phyloP scores from a whole-genome alignment of 495 filamentous ascomycete genomes.

The Aspergillus incahuasiensis region DNA sequence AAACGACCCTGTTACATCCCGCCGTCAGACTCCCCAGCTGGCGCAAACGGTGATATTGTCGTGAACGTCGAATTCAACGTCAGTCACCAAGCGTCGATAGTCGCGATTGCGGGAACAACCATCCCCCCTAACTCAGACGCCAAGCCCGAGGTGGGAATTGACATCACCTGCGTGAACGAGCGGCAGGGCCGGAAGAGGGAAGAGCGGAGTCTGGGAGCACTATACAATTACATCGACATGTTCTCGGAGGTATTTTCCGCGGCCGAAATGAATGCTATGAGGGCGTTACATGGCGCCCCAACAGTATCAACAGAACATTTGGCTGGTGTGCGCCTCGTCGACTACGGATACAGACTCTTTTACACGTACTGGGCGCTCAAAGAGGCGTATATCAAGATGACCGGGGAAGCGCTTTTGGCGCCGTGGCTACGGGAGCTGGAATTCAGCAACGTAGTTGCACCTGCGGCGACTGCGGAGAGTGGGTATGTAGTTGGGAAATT shows the following conservation, averaged over 20 bases:
- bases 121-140: not conserved
- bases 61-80: constrained; percentile 71
- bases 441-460: constrained; percentile 60
- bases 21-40: not conserved
- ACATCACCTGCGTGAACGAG: constrained; percentile 74
- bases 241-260: constrained; percentile 73
- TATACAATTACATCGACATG: constrained; percentile 66
- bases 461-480: constrained; percentile 36
- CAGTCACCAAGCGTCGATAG: constrained; percentile 78
- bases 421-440: constrained; percentile 68
- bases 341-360: constrained; percentile 66
- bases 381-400: constrained; percentile 92
- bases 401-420: constrained; percentile 80
- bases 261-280: constrained; percentile 55
- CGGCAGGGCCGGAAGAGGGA: constrained; percentile 39
- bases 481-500: not conserved
- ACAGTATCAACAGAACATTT: not conserved
- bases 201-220: constrained; percentile 46
- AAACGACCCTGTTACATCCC: constrained; percentile 54
- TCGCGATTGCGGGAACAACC: constrained; percentile 53
- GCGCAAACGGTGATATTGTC: constrained; percentile 29
- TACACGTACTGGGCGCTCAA: constrained; percentile 87
- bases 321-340: constrained; percentile 25
- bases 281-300: constrained; percentile 25
- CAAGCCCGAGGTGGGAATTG: constrained; percentile 54